These are phyloP conservation scores for Apiospora kogelbergensis DNA, from an alignment of 2,329 filamentous ascomycete species.

Conservation along the genomic window DNA sequence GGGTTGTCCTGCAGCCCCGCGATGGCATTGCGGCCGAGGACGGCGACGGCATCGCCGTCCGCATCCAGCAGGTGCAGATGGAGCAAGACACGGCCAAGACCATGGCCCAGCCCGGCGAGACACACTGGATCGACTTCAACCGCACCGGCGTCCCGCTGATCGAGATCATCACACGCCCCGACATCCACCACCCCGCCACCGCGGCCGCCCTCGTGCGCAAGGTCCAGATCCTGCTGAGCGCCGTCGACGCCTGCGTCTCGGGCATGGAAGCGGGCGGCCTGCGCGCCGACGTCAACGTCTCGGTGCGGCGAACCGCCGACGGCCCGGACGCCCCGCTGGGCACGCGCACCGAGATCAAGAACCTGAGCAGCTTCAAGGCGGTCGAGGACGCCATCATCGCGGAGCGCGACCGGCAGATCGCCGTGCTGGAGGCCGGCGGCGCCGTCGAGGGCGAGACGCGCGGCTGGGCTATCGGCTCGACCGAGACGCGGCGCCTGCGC, in stretches of 20 bases:
- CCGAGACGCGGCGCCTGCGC: slow-evolving; percentile 76
- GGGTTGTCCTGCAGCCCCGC: slow-evolving; percentile 66
- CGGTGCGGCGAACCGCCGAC: slow-evolving; percentile 63
- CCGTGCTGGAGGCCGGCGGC: slow-evolving; percentile 73
- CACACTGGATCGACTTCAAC: slow-evolving; percentile 88
- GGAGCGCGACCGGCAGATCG: slow-evolving; percentile 86
- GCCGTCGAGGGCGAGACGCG: slow-evolving; percentile 81
- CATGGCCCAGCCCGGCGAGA: slow-evolving; percentile 69
- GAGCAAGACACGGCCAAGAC: slow-evolving; percentile 99
- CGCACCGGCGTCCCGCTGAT: slow-evolving; percentile 87
- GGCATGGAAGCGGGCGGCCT: slow-evolving; percentile 94
- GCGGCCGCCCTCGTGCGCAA: slow-evolving; percentile 89
- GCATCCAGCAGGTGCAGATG: slow-evolving; percentile 93
- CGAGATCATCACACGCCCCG: slow-evolving; percentile 90
- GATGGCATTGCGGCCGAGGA: slow-evolving; percentile 80
- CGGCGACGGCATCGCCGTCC: slow-evolving; percentile 68
- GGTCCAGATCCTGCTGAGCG: slow-evolving; percentile 75
- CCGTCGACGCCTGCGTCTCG: slow-evolving; percentile 81
- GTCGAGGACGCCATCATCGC: slow-evolving; percentile 93
- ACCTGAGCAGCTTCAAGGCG: slow-evolving; percentile 89
- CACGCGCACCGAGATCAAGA: slow-evolving; percentile 95
- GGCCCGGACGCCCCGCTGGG: slow-evolving; percentile 56
- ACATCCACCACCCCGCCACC: slow-evolving; percentile 83
- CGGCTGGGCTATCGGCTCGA: slow-evolving; percentile 85
- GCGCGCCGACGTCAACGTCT: slow-evolving; percentile 94